These are phyloP conservation scores for Primulina tabacum DNA, from an alignment of 257 asterid species.

Conservation along the genomic window DNA sequence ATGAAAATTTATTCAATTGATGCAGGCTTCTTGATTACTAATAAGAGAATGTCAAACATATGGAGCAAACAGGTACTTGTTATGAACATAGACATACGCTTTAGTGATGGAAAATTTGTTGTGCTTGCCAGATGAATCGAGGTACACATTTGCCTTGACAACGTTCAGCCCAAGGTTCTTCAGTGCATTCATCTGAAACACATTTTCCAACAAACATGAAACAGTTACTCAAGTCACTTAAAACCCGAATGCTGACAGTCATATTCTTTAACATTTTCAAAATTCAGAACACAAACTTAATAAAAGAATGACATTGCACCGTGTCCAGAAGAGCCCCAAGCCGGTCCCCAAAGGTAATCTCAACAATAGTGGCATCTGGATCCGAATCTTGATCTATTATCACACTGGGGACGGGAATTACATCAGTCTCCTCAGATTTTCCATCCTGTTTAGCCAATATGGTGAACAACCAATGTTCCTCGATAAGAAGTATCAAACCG, in stretches of 20 bases:
- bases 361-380: conserved; percentile 85
- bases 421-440: conserved; percentile 54
- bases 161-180: conserved; percentile 86
- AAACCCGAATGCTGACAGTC: conserved; percentile 12
- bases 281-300: conserved; percentile 1
- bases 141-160: conserved; percentile 84
- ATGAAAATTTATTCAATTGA: not conserved
- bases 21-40: not conserved
- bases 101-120: conserved; percentile 82
- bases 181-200: conserved; percentile 77
- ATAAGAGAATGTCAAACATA: conserved; percentile 7
- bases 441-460: conserved; percentile 50
- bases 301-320: conserved; percentile 34
- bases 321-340: conserved; percentile 96
- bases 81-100: conserved; percentile 50
- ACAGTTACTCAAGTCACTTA: conserved; percentile 18
- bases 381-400: conserved; percentile 89
- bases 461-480: conserved; percentile 24
- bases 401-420: conserved; percentile 69
- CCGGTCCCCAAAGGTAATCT: conserved; percentile 92
- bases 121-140: conserved; percentile 96
- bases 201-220: conserved; percentile 29
- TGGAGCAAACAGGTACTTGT: conserved; percentile 1
- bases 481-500: conserved; percentile 8
- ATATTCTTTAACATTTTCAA: not conserved